A percentile compares a stretch with the other conserved stretches of the same genome.
Conservation (phyloP, 345 rosid genomes). For the Camelina hispida region DNA sequence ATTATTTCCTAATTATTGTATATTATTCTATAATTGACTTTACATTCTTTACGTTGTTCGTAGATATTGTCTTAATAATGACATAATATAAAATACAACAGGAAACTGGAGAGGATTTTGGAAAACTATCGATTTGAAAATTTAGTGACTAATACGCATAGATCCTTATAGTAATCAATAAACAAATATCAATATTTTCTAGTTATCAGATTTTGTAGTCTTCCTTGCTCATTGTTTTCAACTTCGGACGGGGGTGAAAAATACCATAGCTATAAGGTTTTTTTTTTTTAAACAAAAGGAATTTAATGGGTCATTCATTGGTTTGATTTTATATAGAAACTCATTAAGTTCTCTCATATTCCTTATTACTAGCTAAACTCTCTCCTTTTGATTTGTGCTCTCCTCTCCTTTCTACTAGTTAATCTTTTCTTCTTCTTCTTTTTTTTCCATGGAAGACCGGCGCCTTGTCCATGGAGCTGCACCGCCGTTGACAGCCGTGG, state of each 20-base stretch:
- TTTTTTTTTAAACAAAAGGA: background rate
- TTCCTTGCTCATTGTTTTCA: constrained; percentile 10
- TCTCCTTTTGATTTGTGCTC: constrained; percentile 35
- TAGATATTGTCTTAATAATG: constrained; percentile 13
- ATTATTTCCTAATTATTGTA: background rate
- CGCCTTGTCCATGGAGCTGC: constrained; percentile 45
- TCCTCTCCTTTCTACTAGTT: constrained; percentile 28
- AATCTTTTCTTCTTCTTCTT: constrained; percentile 10
- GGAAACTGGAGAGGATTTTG: constrained; percentile 10
- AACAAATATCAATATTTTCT: constrained; percentile 12
- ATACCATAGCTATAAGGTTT: constrained; percentile 5
- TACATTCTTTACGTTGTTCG: background rate
- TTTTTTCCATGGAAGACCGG: constrained; percentile 39
- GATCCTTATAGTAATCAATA: constrained; percentile 23
- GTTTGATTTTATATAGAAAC: constrained; percentile 37
- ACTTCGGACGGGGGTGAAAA: background rate
- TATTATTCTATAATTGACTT: constrained; percentile 26
- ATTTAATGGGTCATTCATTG: constrained; percentile 41
- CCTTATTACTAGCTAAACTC: constrained; percentile 35
- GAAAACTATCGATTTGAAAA: constrained; percentile 22
- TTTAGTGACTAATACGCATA: constrained; percentile 32
- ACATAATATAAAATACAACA: background rate
- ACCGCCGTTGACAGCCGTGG: constrained; percentile 80
- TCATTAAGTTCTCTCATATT: constrained; percentile 29
- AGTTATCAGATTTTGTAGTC: constrained; percentile 25